These are phyloP conservation scores for Cladosporium sp. DNA, from an alignment of 2,329 filamentous ascomycete species.

Conservation along the genomic window DNA sequence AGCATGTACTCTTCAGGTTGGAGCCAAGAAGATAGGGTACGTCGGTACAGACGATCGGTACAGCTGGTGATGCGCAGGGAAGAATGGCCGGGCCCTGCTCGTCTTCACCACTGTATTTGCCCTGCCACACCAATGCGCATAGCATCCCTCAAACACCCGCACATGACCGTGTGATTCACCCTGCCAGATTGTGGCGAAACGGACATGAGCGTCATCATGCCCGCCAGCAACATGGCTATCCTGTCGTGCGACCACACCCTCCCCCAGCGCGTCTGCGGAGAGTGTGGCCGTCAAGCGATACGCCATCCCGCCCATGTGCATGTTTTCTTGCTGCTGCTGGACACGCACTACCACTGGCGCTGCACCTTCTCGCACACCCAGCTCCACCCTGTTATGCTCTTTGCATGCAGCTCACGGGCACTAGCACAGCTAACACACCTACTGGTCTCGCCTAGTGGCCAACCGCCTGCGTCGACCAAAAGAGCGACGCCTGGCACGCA, in stretches of 20 bases:
- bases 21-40: neutral
- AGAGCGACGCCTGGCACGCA: neutral
- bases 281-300: conserved; percentile 4
- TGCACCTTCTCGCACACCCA: conserved; percentile 1
- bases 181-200: neutral
- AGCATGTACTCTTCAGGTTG: neutral
- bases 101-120: neutral
- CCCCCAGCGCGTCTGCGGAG: neutral
- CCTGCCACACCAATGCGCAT: neutral
- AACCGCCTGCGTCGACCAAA: conserved; percentile 1
- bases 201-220: neutral
- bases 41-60: conserved; percentile 16
- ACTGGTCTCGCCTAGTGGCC: conserved; percentile 19
- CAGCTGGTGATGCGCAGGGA: conserved; percentile 15
- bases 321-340: conserved; percentile 11
- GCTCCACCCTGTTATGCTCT: conserved; percentile 2
- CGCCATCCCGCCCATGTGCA: conserved; percentile 5
- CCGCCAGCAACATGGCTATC: neutral
- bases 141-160: neutral
- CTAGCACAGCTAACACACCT: conserved; percentile 7
- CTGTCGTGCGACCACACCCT: conserved; percentile 16
- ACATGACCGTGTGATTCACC: conserved; percentile 3
- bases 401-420: conserved; percentile 18
- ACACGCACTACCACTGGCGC: conserved; percentile 9
- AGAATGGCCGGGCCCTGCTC: conserved; percentile 11